These are phyloP conservation scores for Irineochytrium annulatum DNA, from an alignment of 192 early-diverging fungal genomes.

Conservation along the genomic window DNA sequence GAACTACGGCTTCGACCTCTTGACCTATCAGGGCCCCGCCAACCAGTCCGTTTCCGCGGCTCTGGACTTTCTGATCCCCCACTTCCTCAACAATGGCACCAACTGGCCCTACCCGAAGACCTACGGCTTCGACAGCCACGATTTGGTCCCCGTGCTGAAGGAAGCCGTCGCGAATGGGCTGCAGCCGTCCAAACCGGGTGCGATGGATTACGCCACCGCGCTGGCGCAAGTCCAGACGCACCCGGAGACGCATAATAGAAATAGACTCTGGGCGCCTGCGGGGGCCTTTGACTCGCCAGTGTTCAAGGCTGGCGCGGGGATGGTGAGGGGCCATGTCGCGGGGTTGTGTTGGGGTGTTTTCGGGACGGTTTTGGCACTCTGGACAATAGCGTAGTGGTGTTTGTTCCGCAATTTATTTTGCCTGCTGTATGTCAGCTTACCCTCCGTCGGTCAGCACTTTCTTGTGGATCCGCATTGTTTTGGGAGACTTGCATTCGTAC, in stretches of 20 bases:
- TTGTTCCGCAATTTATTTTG: too few relatives aligned
- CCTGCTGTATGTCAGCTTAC: too few relatives aligned
- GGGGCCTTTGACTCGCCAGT: background rate
- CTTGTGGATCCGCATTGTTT: too few relatives aligned
- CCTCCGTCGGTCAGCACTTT: too few relatives aligned
- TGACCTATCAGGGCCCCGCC: constrained; percentile 35
- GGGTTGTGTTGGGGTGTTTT: too few relatives aligned
- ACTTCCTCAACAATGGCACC: constrained; percentile 36
- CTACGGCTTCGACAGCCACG: constrained; percentile 32
- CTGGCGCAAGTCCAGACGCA: background rate
- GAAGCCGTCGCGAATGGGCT: background rate
- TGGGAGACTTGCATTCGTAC: too few relatives aligned
- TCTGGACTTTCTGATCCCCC: constrained; percentile 50
- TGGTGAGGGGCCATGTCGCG: too few relatives aligned
- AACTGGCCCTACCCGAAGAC: constrained; percentile 45
- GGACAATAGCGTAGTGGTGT: too few relatives aligned
- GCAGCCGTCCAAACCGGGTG: background rate
- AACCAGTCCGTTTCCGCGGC: constrained; percentile 45
- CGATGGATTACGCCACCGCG: background rate
- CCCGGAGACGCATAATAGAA: background rate
- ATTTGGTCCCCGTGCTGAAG: background rate
- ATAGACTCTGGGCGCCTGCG: background rate
- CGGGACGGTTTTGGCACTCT: too few relatives aligned
- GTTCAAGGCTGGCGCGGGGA: too few relatives aligned
- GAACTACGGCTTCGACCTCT: constrained; percentile 32